Base-by-base conservation (phyloP, 352 stramenopile genomes). In the Phytophthora hybrid region DNA sequence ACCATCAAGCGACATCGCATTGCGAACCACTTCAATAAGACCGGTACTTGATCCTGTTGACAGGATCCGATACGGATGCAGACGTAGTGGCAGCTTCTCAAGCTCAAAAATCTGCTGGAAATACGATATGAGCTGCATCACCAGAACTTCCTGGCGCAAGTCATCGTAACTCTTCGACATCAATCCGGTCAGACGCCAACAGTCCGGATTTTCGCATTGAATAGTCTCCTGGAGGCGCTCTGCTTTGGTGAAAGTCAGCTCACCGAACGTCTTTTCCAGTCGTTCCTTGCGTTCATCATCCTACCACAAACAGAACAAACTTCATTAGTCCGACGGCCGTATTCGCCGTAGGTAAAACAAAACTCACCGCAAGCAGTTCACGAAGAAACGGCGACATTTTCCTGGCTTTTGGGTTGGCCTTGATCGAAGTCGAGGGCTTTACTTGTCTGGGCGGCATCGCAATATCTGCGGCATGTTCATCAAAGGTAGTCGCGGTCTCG, bases 101-200 rank as follows among this genome's bases (percentile, higher is more conserved):
- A 91, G 87, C 59, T 91, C 74, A 71, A 99, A 99, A 68, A 98
- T 97, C 49, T 98, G 89, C 52, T 97, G 82, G 59, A 98, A 98
- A 63, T 98, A 93, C 56, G 93, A 90, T 59, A 99, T 99, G 19
- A 99, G 83, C 77, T 99, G 97, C 91, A 99, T 98, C 5, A 98
- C 94, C 69, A 99, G 97, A 46, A 98, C 94, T 83, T 99, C 97
- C 76, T 99, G 98, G 5, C 97, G 85, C 57, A 99, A 77, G 70
- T 99, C 97, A 80, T 99, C 98, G 75, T 98, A 98, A 57, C 94
- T 98, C 86, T 95, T 99, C 32, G 99, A 91, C 79, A 99, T 99
- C 32, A 99, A 85, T 23, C 86, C 84, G 32, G 85, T 74, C 23
- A 95, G 61, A 10, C 78, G 76, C 81, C 88, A 93, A 6, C 74